Conservation (phyloP, 2,329 filamentous ascomycete species). For the Hypoxylon rubiginosum region DNA sequence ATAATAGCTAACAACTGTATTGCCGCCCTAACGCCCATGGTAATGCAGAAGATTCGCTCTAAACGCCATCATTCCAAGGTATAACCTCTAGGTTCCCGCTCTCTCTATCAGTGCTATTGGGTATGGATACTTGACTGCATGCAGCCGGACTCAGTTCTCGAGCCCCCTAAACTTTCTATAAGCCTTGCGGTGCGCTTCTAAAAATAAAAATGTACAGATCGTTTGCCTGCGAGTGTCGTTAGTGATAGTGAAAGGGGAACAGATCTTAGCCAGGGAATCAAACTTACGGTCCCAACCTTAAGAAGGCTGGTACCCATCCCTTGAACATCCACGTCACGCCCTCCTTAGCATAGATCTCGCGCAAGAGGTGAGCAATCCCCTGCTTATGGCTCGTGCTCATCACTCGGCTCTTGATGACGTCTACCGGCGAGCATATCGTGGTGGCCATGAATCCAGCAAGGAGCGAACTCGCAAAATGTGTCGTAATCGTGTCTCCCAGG, state of each 20-base stretch:
- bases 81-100: slow-evolving; percentile 32
- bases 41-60: slow-evolving; percentile 29
- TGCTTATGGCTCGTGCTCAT: slow-evolving; percentile 75
- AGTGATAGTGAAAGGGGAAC: not conserved
- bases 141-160: slow-evolving; percentile 47
- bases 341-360: slow-evolving; percentile 77
- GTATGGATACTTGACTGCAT: slow-evolving; percentile 19
- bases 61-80: slow-evolving; percentile 35
- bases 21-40: slow-evolving; percentile 32
- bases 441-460: slow-evolving; percentile 86
- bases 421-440: slow-evolving; percentile 85
- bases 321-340: slow-evolving; percentile 88
- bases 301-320: slow-evolving; percentile 86
- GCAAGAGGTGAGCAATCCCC: slow-evolving; percentile 70
- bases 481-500: slow-evolving; percentile 77
- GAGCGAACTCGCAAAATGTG: slow-evolving; percentile 83
- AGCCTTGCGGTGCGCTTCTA: slow-evolving; percentile 87
- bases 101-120: slow-evolving; percentile 29
- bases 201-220: slow-evolving; percentile 86
- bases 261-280: not conserved
- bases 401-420: slow-evolving; percentile 89
- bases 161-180: slow-evolving; percentile 71
- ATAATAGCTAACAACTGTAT: slow-evolving; percentile 15
- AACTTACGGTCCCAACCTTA: slow-evolving; percentile 73
- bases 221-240: slow-evolving; percentile 71